phyloP scores from a whole-genome alignment of 2,329 filamentous ascomycete genomes.

The Neurospora sp. region DNA sequence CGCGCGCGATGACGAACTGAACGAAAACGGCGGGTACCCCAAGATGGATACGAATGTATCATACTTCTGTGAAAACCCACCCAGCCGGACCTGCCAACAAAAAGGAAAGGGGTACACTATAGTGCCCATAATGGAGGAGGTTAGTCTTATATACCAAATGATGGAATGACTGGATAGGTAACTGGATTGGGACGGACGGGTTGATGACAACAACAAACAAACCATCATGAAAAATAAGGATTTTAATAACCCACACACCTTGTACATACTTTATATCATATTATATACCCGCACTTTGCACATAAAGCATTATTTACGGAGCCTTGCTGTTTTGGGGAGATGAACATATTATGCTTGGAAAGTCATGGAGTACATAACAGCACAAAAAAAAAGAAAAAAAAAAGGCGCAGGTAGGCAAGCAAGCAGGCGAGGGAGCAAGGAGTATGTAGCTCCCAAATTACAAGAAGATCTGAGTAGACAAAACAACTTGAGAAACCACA shows the following conservation, averaged over 20 bases:
- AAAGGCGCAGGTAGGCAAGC: too few species aligned
- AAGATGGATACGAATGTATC: neutral
- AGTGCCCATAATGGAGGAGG: neutral
- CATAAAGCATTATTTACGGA: neutral
- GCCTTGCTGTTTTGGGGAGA: neutral
- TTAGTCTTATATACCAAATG: neutral
- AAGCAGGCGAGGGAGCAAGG: too few species aligned
- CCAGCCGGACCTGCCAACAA: neutral
- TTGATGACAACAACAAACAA: neutral
- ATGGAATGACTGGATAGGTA: neutral
- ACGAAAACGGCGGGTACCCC: neutral
- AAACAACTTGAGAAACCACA: neutral
- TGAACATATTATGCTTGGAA: neutral
- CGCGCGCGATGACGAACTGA: neutral
- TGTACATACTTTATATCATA: neutral
- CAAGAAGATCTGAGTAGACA: neutral
- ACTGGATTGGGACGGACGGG: neutral
- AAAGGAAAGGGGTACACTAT: neutral
- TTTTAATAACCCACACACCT: neutral
- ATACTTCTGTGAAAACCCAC: neutral
- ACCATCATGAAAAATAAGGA: neutral
- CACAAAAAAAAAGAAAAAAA: too few species aligned
- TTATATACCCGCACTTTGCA: neutral
- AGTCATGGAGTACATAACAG: neutral
- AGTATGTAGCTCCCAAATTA: too few species aligned